Conservation (phyloP, 2,329 filamentous ascomycete genomes). For the Sphaerulina vaccinii region DNA sequence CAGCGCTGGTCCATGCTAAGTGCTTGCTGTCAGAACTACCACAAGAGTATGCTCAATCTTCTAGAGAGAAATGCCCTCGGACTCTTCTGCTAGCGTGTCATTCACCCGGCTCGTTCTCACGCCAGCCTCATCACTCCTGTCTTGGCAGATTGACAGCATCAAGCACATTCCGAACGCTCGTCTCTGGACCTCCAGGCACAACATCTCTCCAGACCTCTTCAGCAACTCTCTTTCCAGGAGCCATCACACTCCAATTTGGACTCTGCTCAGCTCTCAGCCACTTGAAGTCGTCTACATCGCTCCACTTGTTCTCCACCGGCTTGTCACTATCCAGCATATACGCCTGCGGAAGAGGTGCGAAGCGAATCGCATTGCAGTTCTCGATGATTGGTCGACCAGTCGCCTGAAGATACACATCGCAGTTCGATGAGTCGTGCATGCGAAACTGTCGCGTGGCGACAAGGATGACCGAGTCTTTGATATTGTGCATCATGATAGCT, state of each 20-base stretch:
- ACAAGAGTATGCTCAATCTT: no score
- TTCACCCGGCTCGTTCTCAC: no score
- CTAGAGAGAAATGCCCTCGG: no score
- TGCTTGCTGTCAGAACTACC: no score
- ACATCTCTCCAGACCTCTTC: slow-evolving; percentile 63
- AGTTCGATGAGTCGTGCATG: slow-evolving; percentile 81
- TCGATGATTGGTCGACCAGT: slow-evolving; percentile 90
- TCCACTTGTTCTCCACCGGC: slow-evolving; percentile 66
- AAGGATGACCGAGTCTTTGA: slow-evolving; percentile 72
- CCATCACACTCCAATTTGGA: slow-evolving; percentile 80
- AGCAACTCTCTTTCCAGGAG: slow-evolving; percentile 46
- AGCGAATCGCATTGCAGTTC: slow-evolving; percentile 74
- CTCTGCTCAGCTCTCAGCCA: slow-evolving; percentile 86
- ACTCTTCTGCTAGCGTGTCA: no score
- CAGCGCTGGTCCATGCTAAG: no score
- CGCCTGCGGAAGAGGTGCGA: slow-evolving; percentile 68
- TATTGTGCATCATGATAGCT: slow-evolving; percentile 75
- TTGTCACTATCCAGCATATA: slow-evolving; percentile 47
- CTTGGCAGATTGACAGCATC: slow-evolving; percentile 36
- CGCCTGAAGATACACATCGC: slow-evolving; percentile 81
- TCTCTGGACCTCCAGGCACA: slow-evolving; percentile 62
- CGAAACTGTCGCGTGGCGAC: slow-evolving; percentile 83
- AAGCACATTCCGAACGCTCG: slow-evolving; percentile 66
- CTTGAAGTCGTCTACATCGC: slow-evolving; percentile 94
- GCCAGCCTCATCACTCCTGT: background rate